These are phyloP conservation scores for Penicillium longicatenatum DNA, from an alignment of 495 filamentous ascomycete genomes.

Conservation along the genomic window DNA sequence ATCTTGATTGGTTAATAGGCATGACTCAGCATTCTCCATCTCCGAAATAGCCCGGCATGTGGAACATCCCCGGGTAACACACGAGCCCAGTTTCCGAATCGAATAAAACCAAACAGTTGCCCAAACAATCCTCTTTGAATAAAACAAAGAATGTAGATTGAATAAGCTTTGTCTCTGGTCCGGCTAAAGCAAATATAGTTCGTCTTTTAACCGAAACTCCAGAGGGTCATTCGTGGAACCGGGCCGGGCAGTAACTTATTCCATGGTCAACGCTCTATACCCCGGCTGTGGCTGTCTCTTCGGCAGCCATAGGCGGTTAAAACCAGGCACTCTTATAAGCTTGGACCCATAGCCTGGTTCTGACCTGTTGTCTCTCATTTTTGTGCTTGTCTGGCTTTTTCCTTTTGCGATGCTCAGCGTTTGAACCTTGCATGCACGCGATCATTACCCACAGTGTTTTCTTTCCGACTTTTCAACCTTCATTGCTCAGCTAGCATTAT, in stretches of 20 bases:
- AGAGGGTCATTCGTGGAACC: constrained; percentile 8
- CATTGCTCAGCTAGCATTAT: not conserved
- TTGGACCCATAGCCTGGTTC: not conserved
- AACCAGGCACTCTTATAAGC: not conserved
- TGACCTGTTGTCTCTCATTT: not conserved
- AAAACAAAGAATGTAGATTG: not conserved
- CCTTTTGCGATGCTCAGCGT: not conserved
- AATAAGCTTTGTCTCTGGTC: not conserved
- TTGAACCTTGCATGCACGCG: not conserved
- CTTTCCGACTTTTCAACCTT: not conserved
- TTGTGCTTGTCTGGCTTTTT: not conserved
- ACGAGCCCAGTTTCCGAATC: constrained; percentile 2
- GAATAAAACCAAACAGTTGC: not conserved
- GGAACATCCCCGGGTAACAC: constrained; percentile 3
- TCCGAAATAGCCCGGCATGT: not conserved
- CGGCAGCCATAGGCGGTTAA: constrained; percentile 15
- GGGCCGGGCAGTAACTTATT: constrained; percentile 15
- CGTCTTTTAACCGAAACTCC: not conserved
- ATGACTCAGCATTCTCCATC: not conserved
- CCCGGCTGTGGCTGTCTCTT: constrained; percentile 17
- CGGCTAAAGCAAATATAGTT: not conserved
- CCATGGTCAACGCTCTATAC: constrained; percentile 18
- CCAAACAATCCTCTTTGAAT: not conserved
- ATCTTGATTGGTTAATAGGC: not conserved
- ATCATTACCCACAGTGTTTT: not conserved